phyloP scores from a whole-genome alignment of 78 protist species.

The Tieghemostelium lacteum region DNA sequence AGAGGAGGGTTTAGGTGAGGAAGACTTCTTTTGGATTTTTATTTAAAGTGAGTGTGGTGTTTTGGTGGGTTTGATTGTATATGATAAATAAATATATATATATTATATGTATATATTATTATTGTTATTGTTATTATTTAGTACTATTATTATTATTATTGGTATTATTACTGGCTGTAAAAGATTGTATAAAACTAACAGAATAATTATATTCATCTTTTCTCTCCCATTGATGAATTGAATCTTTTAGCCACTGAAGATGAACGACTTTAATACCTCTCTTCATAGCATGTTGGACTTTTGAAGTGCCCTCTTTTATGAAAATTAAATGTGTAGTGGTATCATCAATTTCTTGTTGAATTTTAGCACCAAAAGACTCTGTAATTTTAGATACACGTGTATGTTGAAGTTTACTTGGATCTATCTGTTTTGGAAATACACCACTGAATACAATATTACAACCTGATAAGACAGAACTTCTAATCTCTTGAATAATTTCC shows the following conservation, averaged over 20 bases:
- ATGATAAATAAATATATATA: too few species aligned
- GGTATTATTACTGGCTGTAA: neutral
- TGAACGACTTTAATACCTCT: conserved; percentile 65
- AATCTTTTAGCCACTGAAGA: conserved; percentile 64
- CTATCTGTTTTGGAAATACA: conserved; percentile 69
- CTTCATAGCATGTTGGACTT: conserved; percentile 56
- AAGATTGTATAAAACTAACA: conserved; percentile 9
- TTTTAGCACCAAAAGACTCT: conserved; percentile 74
- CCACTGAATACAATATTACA: conserved; percentile 75
- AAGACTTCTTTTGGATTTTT: too few species aligned
- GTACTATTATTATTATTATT: too few species aligned
- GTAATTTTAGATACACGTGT: conserved; percentile 42
- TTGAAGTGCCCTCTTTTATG: conserved; percentile 70
- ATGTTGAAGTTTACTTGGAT: conserved; percentile 10
- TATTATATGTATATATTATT: too few species aligned
- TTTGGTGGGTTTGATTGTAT: too few species aligned
- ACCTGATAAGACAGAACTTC: conserved; percentile 26
- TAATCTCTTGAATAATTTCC: conserved; percentile 9
- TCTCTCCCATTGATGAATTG: conserved; percentile 58
- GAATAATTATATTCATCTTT: conserved; percentile 59
- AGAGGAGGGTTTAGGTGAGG: too few species aligned
- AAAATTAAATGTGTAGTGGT: conserved; percentile 63
- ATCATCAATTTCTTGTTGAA: conserved; percentile 32
- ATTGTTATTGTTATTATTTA: too few species aligned
- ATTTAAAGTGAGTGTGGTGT: too few species aligned